Evolutionary conservation across 2,329 filamentous ascomycete genomes (phyloP).

Genomic region (Amauroascus verrucosus): DNA sequence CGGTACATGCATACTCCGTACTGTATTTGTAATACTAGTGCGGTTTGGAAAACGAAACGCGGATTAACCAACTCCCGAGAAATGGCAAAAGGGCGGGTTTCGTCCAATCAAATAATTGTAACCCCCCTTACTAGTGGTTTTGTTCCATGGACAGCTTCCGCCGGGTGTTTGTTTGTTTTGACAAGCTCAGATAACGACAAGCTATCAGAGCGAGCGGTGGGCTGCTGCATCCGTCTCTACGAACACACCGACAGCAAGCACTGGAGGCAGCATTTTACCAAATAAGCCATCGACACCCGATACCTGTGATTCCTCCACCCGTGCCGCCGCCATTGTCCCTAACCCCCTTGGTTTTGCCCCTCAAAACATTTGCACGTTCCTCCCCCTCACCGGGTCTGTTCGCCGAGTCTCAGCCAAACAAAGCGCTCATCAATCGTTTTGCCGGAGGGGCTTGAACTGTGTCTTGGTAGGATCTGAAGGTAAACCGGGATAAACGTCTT

Average conservation of each 20-base stretch:
- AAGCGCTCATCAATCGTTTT: too few relatives aligned
- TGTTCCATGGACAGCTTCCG: not conserved
- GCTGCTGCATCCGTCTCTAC: not conserved
- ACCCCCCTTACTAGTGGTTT: not conserved
- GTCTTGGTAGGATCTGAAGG: not conserved
- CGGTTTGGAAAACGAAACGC: not conserved
- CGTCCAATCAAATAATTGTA: not conserved
- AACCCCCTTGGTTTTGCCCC: not conserved
- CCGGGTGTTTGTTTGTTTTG: constrained; percentile 10
- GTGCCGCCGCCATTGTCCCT: not conserved
- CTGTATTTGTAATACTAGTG: too few relatives aligned
- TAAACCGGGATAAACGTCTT: not conserved
- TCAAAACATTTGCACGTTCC: not conserved
- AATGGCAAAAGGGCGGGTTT: too few relatives aligned
- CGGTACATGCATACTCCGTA: too few relatives aligned
- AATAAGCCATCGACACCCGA: not conserved
- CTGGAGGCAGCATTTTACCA: not conserved
- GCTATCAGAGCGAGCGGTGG: not conserved
- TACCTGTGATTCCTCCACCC: not conserved
- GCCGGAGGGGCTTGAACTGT: not conserved
- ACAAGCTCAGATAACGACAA: constrained; percentile 1
- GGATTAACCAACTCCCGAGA: not conserved
- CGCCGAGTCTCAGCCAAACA: too few relatives aligned
- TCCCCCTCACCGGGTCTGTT: not conserved
- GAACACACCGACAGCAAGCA: not conserved